These are phyloP conservation scores for Fusarium sp. DNA, from an alignment of 2,329 filamentous ascomycete species.

Conservation along the genomic window DNA sequence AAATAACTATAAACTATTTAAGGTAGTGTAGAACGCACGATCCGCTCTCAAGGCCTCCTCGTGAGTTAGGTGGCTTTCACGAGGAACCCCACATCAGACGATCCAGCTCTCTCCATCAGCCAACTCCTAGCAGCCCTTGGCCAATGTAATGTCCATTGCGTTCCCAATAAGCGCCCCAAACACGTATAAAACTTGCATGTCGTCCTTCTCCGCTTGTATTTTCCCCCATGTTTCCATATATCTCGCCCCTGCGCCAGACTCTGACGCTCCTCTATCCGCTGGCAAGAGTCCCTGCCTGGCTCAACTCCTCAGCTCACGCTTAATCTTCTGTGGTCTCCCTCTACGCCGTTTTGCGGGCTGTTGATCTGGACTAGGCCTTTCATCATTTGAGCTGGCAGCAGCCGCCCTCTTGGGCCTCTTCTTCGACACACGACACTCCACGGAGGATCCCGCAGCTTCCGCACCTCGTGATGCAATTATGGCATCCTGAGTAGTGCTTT, in stretches of 20 bases:
- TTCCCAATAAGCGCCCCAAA: constrained; percentile 36
- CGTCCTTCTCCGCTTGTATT: constrained; percentile 16
- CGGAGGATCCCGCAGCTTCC: constrained; percentile 10
- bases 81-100: constrained; percentile 15
- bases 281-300: not conserved
- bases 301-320: not conserved
- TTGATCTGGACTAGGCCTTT: constrained; percentile 1
- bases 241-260: not conserved
- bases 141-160: constrained; percentile 19
- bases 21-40: constrained; percentile 18
- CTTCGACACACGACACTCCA: constrained; percentile 11
- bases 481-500: not conserved
- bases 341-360: constrained; percentile 9
- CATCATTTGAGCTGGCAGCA: not conserved
- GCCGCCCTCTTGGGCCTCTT: constrained; percentile 1
- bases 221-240: constrained; percentile 20
- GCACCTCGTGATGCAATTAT: constrained; percentile 1
- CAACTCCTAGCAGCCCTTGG: constrained; percentile 30
- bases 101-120: constrained; percentile 23
- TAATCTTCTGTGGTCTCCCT: constrained; percentile 10
- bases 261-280: constrained; percentile 11
- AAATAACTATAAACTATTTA: constrained; percentile 20
- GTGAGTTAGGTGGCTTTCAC: constrained; percentile 5
- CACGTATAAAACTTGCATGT: constrained; percentile 27
- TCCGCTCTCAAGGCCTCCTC: constrained; percentile 14